Evolutionary conservation across 306 rosid genomes (phyloP), one percentile per base, ranked within the genome.

Genomic region (Lathyrus oleraceus): DNA sequence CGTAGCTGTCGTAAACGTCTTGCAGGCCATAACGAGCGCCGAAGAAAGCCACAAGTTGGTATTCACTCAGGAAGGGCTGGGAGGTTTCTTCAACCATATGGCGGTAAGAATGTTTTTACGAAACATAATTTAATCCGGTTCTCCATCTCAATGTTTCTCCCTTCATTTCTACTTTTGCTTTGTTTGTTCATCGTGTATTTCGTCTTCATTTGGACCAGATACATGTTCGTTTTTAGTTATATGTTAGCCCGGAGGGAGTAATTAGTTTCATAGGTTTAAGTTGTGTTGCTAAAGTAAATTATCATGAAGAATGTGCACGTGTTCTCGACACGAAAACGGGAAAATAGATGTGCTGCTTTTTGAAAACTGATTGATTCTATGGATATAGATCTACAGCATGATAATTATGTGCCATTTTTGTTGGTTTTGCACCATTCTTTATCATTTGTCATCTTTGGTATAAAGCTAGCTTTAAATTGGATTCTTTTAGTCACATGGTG

Each of bases 1-100:
- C 92, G 98, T 32, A 92, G 98, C 83, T 92, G 98, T 78, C 95
- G 96, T 28, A 92, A 83, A 79, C 96, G 98, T 78, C 96, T 92
- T 68, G 95, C 96, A 40, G 96, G 98, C 70, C 98, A 92, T 58
- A 92, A 92, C 2, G 97, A 93, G 68, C 97, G 97, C 17, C 78
- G 97, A 51, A 85, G 97, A 81, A 93, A 90, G 85, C 97, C 96
- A 63, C 98, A 88, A 81, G 70, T 81, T 4, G 87, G 85, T 25
- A 70, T 72, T 44, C 82, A 79, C 72, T 70, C 90, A 6, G 83
- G 85, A 78, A 90, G 85, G 76, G 49, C 84, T 2, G 89, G 77
- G 65, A 88, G 87, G 79, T 76, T 86, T 75, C 86, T 87, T 75
- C 97, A 84, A 61, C 77, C 91, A 72, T 88, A 74, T 73, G 56